A percentile compares a stretch with the other conserved stretches of the same genome.
These are phyloP conservation scores for Xerocomus spinulosus DNA, from an alignment of 768 basidiomycete species.

Conservation along the genomic window DNA sequence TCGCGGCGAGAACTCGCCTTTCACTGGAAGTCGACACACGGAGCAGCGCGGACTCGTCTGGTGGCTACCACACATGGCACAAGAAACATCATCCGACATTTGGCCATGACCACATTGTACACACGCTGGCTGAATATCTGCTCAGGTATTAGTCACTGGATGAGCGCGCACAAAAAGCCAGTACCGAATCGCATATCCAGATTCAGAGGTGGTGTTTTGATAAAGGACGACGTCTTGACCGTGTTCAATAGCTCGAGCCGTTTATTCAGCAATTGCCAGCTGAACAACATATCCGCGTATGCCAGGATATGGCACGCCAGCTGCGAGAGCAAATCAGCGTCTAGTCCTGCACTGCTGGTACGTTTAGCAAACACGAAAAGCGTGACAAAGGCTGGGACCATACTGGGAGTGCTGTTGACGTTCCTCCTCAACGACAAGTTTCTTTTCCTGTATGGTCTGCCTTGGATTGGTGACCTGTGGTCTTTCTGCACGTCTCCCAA, in stretches of 20 bases:
- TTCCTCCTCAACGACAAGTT: conserved; percentile 33
- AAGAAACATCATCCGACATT: conserved; percentile 34
- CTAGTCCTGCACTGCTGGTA: conserved; percentile 7
- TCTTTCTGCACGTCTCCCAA: conserved; percentile 38
- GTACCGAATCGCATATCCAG: conserved; percentile 36
- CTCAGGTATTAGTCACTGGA: conserved; percentile 1
- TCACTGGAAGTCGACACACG: conserved; percentile 71
- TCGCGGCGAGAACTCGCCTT: conserved; percentile 41
- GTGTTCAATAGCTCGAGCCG: conserved; percentile 70
- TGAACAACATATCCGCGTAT: conserved; percentile 71
- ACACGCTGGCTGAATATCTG: conserved; percentile 50
- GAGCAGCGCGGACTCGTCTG: conserved; percentile 53
- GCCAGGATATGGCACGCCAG: conserved; percentile 53
- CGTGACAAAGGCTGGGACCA: neutral
- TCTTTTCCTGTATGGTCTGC: conserved; percentile 32
- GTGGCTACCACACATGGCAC: conserved; percentile 40
- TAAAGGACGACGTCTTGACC: conserved; percentile 36
- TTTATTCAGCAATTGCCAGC: conserved; percentile 69
- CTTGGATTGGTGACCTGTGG: conserved; percentile 37
- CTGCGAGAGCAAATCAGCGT: conserved; percentile 36
- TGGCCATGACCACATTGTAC: conserved; percentile 37
- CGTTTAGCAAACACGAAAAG: neutral
- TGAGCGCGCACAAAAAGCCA: neutral
- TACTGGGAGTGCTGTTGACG: conserved; percentile 13
- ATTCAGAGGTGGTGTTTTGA: conserved; percentile 21